Percentiles rank a stretch among this genome's conserved stretches.
Conservation (phyloP, 768 basidiomycete species). For the Gymnopilus junonius region DNA sequence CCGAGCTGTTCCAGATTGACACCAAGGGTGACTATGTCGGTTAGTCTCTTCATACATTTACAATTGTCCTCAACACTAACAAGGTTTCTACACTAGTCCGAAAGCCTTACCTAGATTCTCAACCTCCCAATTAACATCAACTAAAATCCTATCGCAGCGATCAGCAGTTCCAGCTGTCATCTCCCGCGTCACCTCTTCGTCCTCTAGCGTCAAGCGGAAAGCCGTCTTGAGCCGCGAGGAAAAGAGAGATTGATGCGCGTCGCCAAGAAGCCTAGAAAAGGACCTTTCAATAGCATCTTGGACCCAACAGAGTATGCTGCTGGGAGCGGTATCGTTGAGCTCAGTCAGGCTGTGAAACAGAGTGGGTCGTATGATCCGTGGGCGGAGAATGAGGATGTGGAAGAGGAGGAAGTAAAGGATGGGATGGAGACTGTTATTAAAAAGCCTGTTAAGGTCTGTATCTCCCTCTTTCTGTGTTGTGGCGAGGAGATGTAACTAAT, state of each 20-base stretch:
- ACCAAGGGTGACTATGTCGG: constrained; percentile 76
- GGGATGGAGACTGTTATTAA: constrained; percentile 49
- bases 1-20: constrained; percentile 83
- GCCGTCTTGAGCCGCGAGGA: constrained; percentile 60
- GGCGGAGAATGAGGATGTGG: constrained; percentile 48
- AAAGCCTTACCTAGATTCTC: constrained; percentile 58
- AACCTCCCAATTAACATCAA: constrained; percentile 58
- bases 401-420: constrained; percentile 39
- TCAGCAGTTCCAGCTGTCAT: constrained; percentile 87
- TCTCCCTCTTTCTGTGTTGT: neutral
- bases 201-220: constrained; percentile 44
- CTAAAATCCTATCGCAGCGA: constrained; percentile 82
- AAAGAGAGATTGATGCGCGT: constrained; percentile 74
- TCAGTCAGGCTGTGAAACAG: constrained; percentile 70
- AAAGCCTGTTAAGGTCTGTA: constrained; percentile 56
- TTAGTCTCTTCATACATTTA: constrained; percentile 41
- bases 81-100: constrained; percentile 50
- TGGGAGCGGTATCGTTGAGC: constrained; percentile 66
- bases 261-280: constrained; percentile 70
- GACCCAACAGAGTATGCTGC: constrained; percentile 70
- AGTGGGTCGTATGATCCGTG: constrained; percentile 74
- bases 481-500: neutral
- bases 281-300: constrained; percentile 72
- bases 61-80: too few species aligned
- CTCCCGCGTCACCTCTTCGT: constrained; percentile 49